Percentiles rank a stretch among this genome's conserved stretches.
These are phyloP conservation scores for Herpetospermum pedunculosum DNA, from an alignment of 306 rosid species.

Conservation along the genomic window DNA sequence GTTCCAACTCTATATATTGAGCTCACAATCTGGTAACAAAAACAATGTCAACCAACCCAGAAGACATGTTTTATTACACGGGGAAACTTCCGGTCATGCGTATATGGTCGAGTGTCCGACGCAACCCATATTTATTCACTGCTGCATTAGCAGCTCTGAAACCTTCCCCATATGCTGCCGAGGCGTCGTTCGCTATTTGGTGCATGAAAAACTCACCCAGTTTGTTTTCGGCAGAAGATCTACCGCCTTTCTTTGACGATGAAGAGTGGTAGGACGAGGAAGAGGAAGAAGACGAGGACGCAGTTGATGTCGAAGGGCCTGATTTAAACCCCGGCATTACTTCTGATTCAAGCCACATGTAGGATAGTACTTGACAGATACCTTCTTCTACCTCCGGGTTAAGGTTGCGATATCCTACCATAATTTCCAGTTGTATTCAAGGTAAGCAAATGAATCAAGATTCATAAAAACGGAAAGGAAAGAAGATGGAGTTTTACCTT, in stretches of 20 bases:
- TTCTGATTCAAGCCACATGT: slow-evolving; percentile 97
- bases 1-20: neutral
- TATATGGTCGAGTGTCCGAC: slow-evolving; percentile 74
- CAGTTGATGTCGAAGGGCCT: slow-evolving; percentile 64
- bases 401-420: slow-evolving; percentile 75
- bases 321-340: slow-evolving; percentile 46
- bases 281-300: slow-evolving; percentile 30
- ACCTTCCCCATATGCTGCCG: slow-evolving; percentile 92
- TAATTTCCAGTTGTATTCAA: neutral
- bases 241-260: slow-evolving; percentile 76
- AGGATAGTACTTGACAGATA: slow-evolving; percentile 85
- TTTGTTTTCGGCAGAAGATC: slow-evolving; percentile 55
- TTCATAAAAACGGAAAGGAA: neutral
- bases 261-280: slow-evolving; percentile 27
- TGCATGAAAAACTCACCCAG: slow-evolving; percentile 86
- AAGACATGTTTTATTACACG: slow-evolving; percentile 20
- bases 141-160: slow-evolving; percentile 86
- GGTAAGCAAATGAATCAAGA: neutral
- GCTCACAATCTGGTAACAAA: neutral
- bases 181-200: slow-evolving; percentile 75
- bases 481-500: slow-evolving; percentile 37
- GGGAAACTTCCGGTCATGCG: slow-evolving; percentile 66
- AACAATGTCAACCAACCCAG: neutral
- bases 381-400: slow-evolving; percentile 95
- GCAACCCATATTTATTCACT: slow-evolving; percentile 64